phyloP scores from a whole-genome alignment of 2,329 filamentous ascomycete species.

The Sclerotinia minor region DNA sequence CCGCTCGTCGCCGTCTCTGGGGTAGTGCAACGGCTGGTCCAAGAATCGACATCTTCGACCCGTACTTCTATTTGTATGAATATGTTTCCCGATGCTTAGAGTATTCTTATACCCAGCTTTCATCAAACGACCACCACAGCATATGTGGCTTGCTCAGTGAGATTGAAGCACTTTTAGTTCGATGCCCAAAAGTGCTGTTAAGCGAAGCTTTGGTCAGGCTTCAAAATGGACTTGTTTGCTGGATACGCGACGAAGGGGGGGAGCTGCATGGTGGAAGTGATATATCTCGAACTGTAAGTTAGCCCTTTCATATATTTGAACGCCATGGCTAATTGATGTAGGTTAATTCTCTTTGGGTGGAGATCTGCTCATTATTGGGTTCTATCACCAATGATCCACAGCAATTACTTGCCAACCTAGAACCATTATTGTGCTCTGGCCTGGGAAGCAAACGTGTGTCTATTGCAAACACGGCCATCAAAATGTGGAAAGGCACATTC shows the following conservation, averaged over 20 bases:
- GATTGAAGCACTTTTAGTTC: slow-evolving; percentile 43
- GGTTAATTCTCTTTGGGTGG: slow-evolving; percentile 54
- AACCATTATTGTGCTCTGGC: slow-evolving; percentile 55
- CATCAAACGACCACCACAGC: slow-evolving; percentile 43
- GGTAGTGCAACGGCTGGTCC: slow-evolving; percentile 50
- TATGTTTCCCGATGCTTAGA: slow-evolving; percentile 56
- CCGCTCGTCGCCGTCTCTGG: slow-evolving; percentile 67
- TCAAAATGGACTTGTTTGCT: slow-evolving; percentile 61
- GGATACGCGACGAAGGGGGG: slow-evolving; percentile 60
- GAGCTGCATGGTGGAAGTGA: slow-evolving; percentile 47
- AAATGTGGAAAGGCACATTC: slow-evolving; percentile 71
- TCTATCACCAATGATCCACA: slow-evolving; percentile 44
- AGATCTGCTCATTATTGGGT: slow-evolving; percentile 43
- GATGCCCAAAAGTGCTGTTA: slow-evolving; percentile 40
- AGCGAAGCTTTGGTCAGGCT: slow-evolving; percentile 53
- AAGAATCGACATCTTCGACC: slow-evolving; percentile 53
- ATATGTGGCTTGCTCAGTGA: slow-evolving; percentile 55
- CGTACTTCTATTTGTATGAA: slow-evolving; percentile 66
- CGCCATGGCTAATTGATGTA: slow-evolving; percentile 42
- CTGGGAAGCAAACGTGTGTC: slow-evolving; percentile 58
- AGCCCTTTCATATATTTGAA: slow-evolving; percentile 14
- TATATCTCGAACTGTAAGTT: slow-evolving; percentile 50
- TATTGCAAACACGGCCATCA: slow-evolving; percentile 55
- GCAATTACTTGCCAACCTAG: slow-evolving; percentile 54
- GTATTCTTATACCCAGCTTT: slow-evolving; percentile 50